These are phyloP conservation scores for Alnus glutinosa DNA, from an alignment of 306 rosid genomes.

Conservation along the genomic window DNA sequence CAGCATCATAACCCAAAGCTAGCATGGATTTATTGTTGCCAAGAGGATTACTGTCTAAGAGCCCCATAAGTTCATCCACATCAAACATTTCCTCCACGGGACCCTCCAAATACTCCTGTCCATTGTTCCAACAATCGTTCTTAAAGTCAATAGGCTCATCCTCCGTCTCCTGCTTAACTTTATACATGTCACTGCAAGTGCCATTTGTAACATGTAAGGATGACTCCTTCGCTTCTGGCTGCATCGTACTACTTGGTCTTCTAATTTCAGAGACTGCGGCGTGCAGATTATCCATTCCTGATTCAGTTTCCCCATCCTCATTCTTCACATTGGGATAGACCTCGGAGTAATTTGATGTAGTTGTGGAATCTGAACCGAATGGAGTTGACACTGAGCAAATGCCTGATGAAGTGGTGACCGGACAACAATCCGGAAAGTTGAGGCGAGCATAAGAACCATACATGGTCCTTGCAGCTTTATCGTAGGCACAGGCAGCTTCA, in stretches of 20 bases:
- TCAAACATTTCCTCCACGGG: conserved; percentile 65
- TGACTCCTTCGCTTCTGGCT: conserved; percentile 42
- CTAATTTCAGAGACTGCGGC: conserved; percentile 26
- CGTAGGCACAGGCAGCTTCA: conserved; percentile 79
- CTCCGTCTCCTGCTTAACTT: not conserved
- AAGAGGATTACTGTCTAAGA: conserved; percentile 36
- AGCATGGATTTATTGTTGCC: conserved; percentile 29
- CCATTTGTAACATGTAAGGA: conserved; percentile 23
- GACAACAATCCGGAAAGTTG: conserved; percentile 56
- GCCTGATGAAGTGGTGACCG: conserved; percentile 36
- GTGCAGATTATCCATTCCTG: not conserved
- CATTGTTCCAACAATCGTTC: not conserved
- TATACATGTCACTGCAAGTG: conserved; percentile 31
- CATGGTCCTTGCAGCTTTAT: conserved; percentile 92
- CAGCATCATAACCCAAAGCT: conserved; percentile 21
- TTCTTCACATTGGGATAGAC: conserved; percentile 32
- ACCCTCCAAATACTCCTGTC: conserved; percentile 29
- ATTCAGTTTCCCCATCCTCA: conserved; percentile 39
- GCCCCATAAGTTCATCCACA: conserved; percentile 59
- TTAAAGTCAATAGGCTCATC: not conserved
- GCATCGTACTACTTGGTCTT: conserved; percentile 26
- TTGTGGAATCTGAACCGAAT: conserved; percentile 44
- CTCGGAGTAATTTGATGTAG: conserved; percentile 60
- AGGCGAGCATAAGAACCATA: conserved; percentile 81
- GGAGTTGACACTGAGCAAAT: conserved; percentile 46